Conservation (phyloP, 371 early-diverging fungal genomes). For the Globomyces sp. region DNA sequence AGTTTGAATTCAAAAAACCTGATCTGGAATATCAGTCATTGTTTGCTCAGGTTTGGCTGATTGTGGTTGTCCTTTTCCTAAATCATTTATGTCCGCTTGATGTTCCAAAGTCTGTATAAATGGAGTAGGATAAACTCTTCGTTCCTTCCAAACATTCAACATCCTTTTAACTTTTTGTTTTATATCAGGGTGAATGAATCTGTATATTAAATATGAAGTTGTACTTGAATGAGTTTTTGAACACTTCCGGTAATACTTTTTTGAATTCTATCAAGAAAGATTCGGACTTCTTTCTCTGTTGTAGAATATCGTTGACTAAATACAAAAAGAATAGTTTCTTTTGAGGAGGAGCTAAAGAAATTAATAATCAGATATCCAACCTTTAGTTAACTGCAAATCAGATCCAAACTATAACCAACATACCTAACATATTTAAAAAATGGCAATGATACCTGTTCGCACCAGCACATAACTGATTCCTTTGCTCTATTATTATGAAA, state of each 20-base stretch:
- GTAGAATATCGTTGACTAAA: constrained; percentile 13
- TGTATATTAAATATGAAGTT: background rate
- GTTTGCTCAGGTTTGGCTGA: too few species aligned
- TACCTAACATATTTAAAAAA: too few species aligned
- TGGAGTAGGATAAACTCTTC: background rate
- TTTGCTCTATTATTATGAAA: background rate
- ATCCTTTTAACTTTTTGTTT: constrained; percentile 8
- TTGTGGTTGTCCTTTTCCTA: too few species aligned
- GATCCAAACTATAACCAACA: too few species aligned
- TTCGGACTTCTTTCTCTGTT: background rate
- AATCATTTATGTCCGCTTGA: too few species aligned
- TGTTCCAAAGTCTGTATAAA: constrained; percentile 5
- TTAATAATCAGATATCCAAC: background rate
- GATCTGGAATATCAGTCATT: too few species aligned
- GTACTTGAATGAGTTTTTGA: constrained; percentile 4
- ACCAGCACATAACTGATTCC: background rate
- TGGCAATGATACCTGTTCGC: background rate
- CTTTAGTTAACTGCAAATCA: background rate
- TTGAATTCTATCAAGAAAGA: constrained; percentile 7
- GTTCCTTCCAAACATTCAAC: constrained; percentile 4
- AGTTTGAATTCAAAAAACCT: too few species aligned
- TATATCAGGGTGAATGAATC: background rate
- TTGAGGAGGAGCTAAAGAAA: background rate
- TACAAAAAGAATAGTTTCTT: constrained; percentile 1
- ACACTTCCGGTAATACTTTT: constrained; percentile 6